phyloP scores from a whole-genome alignment of 2,329 filamentous ascomycete genomes.

The Fusarium agapanthi region DNA sequence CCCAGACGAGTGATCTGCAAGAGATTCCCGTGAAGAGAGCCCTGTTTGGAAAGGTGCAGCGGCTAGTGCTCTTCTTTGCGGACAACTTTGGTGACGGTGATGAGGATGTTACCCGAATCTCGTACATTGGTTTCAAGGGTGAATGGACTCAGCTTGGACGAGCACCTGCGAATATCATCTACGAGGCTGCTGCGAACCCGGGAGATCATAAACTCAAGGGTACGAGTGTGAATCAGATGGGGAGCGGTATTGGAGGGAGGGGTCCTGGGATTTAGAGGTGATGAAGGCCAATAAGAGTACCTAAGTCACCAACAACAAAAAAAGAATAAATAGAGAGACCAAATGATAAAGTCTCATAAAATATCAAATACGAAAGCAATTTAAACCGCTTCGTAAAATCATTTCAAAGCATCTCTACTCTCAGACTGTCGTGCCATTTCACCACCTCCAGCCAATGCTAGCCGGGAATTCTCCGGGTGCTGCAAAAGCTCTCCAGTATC shows the following conservation, averaged over 20 bases:
- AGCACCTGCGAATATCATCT: constrained; percentile 81
- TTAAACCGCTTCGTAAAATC: background rate
- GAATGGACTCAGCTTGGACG: constrained; percentile 86
- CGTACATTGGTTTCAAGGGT: constrained; percentile 91
- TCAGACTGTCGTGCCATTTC: background rate
- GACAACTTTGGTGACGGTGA: constrained; percentile 88
- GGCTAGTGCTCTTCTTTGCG: constrained; percentile 85
- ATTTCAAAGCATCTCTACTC: background rate
- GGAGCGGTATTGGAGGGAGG: constrained; percentile 60
- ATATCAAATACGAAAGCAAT: background rate
- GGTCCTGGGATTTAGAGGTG: constrained; percentile 46
- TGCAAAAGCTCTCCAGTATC: constrained; percentile 26
- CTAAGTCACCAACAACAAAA: background rate
- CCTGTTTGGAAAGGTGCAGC: constrained; percentile 85
- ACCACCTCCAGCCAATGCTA: background rate
- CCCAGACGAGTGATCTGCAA: constrained; percentile 82
- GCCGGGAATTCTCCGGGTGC: constrained; percentile 38
- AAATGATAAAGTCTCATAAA: background rate
- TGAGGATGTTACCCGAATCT: constrained; percentile 80
- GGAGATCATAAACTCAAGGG: constrained; percentile 80
- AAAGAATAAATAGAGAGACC: background rate
- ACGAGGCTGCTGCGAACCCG: constrained; percentile 94
- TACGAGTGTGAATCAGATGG: constrained; percentile 62
- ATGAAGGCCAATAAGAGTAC: background rate
- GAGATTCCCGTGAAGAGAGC: constrained; percentile 90